Conservation (phyloP, 371 early-diverging fungal species). For the Lichtheimia hyalospora region DNA sequence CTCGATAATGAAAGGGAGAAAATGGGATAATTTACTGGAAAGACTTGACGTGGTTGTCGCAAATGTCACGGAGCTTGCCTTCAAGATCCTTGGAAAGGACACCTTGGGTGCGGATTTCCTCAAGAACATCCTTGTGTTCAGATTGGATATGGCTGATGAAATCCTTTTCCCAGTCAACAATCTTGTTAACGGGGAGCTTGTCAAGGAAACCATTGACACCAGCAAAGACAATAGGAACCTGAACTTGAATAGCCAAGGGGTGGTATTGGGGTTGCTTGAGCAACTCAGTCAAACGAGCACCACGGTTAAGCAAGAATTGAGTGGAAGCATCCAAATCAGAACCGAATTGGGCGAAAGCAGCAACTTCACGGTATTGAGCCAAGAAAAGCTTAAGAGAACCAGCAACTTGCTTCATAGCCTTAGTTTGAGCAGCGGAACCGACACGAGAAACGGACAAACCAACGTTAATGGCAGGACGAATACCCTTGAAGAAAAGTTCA, state of each 20-base stretch:
- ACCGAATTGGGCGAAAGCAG: conserved; percentile 98
- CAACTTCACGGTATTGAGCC: conserved; percentile 98
- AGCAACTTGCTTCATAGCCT: conserved; percentile 98
- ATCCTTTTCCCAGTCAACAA: conserved; percentile 89
- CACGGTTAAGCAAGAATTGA: conserved; percentile 96
- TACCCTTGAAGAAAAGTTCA: conserved; percentile 97
- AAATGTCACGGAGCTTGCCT: conserved; percentile 83
- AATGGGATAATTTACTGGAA: conserved; percentile 58
- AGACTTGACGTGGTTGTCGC: conserved; percentile 83
- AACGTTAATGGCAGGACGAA: conserved; percentile 97
- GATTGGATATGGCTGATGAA: conserved; percentile 86
- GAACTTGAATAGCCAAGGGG: conserved; percentile 90
- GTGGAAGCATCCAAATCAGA: conserved; percentile 97
- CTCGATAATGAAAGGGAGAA: background rate
- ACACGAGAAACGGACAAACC: conserved; percentile 98
- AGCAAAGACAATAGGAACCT: conserved; percentile 90
- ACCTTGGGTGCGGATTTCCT: conserved; percentile 87
- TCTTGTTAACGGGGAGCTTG: conserved; percentile 89
- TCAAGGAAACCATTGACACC: conserved; percentile 98
- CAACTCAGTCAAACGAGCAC: conserved; percentile 96
- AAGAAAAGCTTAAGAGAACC: conserved; percentile 97
- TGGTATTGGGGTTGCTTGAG: conserved; percentile 93
- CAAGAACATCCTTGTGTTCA: conserved; percentile 85
- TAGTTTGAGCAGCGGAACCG: conserved; percentile 97
- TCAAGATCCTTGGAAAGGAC: conserved; percentile 71